Evolutionary conservation across 176 grass and related monocot genomes (phyloP), one percentile per base, ranked within the genome.

Genomic region (Bromus sterilis): DNA sequence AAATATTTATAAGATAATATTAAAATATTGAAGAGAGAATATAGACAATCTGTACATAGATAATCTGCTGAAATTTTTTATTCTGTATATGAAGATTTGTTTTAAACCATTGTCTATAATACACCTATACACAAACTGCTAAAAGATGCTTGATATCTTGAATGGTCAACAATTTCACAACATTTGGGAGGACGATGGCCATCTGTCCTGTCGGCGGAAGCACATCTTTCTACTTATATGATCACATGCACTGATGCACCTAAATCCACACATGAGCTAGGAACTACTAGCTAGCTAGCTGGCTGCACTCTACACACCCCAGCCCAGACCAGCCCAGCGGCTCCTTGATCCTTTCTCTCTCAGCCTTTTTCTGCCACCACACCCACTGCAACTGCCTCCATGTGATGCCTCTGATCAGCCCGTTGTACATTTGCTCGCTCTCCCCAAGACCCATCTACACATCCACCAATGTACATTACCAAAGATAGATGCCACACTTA

Each of bases 191-290:
- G 21, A 18, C 11, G 64, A 37, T 67, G 11, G 41, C 15, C 29
- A 10, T 23, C 29, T 6, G 42, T 21, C 70, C 28, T 35, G 64
- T 56, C n/a, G 20, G 15, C n/a, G 18, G 20, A 66, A 33, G 58
- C 43, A 43, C 13, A 75, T 71, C 68, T 78, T 83, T 40, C 69
- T 57, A 51, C 23, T 33, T 33, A 37, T 46, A 68, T 37, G 26
- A 84, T 76, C 82, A 85, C 87, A 85, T 81, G 87, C 71, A 42
- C 70, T 77, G 82, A 85, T 81, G 87, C 71, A 42, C 70, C 82
- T 76, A 71, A 88, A 75, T 35, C 33, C 60, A 20, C 60, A 20
- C 75, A 15, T 43, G 63, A 85, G 41, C 25, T 53, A 53, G 48
- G 48, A n/a, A n/a, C n/a, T 7, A 21, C 18, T 53, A 53, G 48